Percentiles rank a stretch among this genome's conserved stretches.
These are phyloP conservation scores for Naganishia randhawae DNA, from an alignment of 768 basidiomycete genomes.

Conservation along the genomic window DNA sequence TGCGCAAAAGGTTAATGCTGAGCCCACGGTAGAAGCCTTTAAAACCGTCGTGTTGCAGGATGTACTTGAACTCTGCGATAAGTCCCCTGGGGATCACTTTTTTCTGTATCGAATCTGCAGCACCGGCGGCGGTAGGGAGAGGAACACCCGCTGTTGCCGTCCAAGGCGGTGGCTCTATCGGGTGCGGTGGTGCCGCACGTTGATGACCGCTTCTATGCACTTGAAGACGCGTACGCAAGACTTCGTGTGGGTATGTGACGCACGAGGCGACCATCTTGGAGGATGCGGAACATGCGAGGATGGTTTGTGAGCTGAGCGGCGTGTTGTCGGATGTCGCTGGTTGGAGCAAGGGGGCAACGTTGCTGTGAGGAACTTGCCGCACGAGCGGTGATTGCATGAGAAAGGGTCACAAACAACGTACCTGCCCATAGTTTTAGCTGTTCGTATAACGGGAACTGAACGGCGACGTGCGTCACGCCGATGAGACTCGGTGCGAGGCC, in stretches of 20 bases:
- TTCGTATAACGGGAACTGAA: constrained; percentile 97
- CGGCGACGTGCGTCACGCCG: constrained; percentile 89
- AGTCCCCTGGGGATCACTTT: constrained; percentile 57
- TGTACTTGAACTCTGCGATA: constrained; percentile 66
- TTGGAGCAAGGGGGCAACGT: too few relatives aligned
- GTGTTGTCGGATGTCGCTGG: constrained; percentile 45
- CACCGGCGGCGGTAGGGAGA: neutral
- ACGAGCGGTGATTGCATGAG: neutral
- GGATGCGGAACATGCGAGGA: constrained; percentile 83
- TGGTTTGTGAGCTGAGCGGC: constrained; percentile 59
- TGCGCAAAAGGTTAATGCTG: constrained; percentile 87
- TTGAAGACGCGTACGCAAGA: constrained; percentile 94
- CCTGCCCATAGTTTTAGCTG: constrained; percentile 79
- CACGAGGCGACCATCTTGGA: constrained; percentile 95
- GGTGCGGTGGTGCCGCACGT: too few relatives aligned
- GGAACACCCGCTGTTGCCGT: neutral
- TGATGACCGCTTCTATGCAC: constrained; percentile 54
- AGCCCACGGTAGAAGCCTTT: constrained; percentile 85
- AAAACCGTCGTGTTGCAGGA: constrained; percentile 81
- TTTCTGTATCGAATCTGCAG: neutral
- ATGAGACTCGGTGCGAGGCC: constrained; percentile 88
- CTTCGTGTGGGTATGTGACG: constrained; percentile 96
- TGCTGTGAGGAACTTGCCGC: too few relatives aligned
- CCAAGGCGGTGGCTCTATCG: neutral
- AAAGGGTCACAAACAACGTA: constrained; percentile 55